phyloP scores from a whole-genome alignment of 331 rosid species.

The Erythrophleum ivorense region DNA sequence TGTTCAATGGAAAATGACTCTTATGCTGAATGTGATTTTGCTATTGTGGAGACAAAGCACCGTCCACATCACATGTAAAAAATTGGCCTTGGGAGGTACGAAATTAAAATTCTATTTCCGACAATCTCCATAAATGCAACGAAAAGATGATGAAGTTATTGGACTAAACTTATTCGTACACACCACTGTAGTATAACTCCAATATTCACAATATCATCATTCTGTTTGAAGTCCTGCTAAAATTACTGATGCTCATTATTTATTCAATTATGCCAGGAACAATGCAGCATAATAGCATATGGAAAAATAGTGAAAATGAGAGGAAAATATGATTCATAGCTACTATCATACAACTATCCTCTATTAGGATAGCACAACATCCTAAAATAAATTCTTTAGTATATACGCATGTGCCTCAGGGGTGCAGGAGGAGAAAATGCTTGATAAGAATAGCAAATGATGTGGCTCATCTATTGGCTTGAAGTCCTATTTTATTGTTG shows the following conservation, averaged over 20 bases:
- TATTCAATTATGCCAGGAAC: constrained; percentile 25
- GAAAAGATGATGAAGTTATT: constrained; percentile 12
- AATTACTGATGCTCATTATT: not conserved
- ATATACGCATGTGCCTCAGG: too few species aligned
- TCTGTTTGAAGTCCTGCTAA: constrained; percentile 3
- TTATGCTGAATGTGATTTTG: constrained; percentile 57
- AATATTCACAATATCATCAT: constrained; percentile 10
- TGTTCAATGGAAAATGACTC: constrained; percentile 69
- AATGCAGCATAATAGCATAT: constrained; percentile 10
- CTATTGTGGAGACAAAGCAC: constrained; percentile 70
- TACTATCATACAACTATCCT: not conserved
- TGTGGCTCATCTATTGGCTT: too few species aligned
- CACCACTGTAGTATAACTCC: constrained; percentile 18
- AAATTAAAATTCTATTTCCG: constrained; percentile 71
- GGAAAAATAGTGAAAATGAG: constrained; percentile 11
- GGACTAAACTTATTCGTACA: constrained; percentile 20
- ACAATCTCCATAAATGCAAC: constrained; percentile 80
- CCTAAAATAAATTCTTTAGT: constrained; percentile 17
- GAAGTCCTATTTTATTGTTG: too few species aligned
- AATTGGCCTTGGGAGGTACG: constrained; percentile 73
- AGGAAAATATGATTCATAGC: constrained; percentile 23
- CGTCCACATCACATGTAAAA: constrained; percentile 67
- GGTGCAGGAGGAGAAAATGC: too few species aligned
- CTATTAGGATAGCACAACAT: constrained; percentile 6
- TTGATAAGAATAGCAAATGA: too few species aligned